Base-by-base conservation (phyloP, 176 grass and related monocot genomes). In the Zizania latifolia region DNA sequence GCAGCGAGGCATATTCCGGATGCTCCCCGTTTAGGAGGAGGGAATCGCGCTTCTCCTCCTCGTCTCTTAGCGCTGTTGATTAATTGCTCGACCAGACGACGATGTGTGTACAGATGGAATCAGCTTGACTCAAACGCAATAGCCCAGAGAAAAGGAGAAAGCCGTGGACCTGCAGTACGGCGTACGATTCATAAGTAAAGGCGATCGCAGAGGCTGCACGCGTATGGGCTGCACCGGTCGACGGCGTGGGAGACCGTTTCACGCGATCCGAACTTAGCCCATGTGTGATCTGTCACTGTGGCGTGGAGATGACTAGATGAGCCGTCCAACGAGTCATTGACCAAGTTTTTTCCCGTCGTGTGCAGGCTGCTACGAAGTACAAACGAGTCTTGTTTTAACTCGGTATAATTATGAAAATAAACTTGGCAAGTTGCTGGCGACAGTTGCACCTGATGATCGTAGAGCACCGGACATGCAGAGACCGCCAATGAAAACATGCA, bases 151-250 rank as follows among this genome's bases (percentile, higher is more conserved):
- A 7, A 53, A 5, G 27, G 58, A 6, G 4, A 29, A 62, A 26
- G 39, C 4, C n/a, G 14, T 14, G 36, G 23, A 19, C 83, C 75
- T 69, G 38, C 36, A 76, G 44, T 34, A 76, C 71, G 77, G 48
- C 15, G n/a, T 28, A 21, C 33, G 35, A 23, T 36, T 38, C 17
- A 41, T 34, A 21, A 3, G 5, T 23, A 56, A 61, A 83, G 51
- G 60, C 6, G 48, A 60, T 60, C 1, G 68, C 33, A 41, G 7
- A 33, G 31, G 72, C 44, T 29, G 68, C 26, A 78, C 67, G 74
- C 79, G 13, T 78, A 66, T 62, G 58, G 48, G 38, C 32, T 28
- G 71, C 8, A 55, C 35, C 41, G 46, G 46, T 51, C 46, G 46
- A 51, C 46, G 46, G 46, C 19, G n/a, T 10, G 13, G 43, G 36